Evolutionary conservation across 768 basidiomycete genomes (phyloP).

Genomic region (Lactarius pseudohatsudake): DNA sequence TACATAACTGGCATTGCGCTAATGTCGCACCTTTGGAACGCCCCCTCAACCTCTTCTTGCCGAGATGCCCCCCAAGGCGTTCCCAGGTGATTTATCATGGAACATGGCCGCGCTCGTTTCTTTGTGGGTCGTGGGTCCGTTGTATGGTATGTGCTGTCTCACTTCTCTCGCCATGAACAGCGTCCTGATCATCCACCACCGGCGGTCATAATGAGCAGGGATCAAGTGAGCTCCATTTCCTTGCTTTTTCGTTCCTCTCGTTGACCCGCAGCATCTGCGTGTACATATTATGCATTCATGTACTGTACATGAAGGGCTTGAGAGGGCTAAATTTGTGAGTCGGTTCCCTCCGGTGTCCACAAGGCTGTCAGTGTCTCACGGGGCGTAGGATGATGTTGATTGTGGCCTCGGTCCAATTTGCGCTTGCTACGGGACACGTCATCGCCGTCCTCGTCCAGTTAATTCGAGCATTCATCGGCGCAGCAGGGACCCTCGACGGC

Average conservation of each 20-base stretch:
- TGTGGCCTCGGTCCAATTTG: slow-evolving; percentile 17
- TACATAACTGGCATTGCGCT: not conserved
- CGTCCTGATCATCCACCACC: too few relatives aligned
- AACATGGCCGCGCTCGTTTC: not conserved
- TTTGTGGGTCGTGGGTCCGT: slow-evolving; percentile 17
- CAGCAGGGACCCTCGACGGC: not conserved
- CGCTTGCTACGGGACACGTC: slow-evolving; percentile 17
- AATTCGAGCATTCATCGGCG: slow-evolving; percentile 8
- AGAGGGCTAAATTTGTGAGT: slow-evolving; percentile 15
- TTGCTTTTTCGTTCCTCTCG: not conserved
- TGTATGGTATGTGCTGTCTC: slow-evolving; percentile 15
- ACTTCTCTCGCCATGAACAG: too few relatives aligned
- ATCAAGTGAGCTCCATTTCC: slow-evolving; percentile 12
- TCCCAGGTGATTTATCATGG: slow-evolving; percentile 16
- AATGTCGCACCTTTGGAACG: not conserved
- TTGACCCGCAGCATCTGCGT: slow-evolving; percentile 15
- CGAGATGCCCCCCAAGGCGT: slow-evolving; percentile 16
- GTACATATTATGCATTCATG: slow-evolving; percentile 11
- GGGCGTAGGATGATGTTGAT: slow-evolving; percentile 13
- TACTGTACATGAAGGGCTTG: slow-evolving; percentile 8
- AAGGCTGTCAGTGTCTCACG: not conserved
- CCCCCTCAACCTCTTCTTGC: not conserved
- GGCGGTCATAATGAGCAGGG: slow-evolving; percentile 5
- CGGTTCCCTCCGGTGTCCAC: not conserved
- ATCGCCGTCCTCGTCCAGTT: slow-evolving; percentile 17